phyloP scores from a whole-genome alignment of 2,329 filamentous ascomycete genomes.

The Lasiodiplodia citricola region DNA sequence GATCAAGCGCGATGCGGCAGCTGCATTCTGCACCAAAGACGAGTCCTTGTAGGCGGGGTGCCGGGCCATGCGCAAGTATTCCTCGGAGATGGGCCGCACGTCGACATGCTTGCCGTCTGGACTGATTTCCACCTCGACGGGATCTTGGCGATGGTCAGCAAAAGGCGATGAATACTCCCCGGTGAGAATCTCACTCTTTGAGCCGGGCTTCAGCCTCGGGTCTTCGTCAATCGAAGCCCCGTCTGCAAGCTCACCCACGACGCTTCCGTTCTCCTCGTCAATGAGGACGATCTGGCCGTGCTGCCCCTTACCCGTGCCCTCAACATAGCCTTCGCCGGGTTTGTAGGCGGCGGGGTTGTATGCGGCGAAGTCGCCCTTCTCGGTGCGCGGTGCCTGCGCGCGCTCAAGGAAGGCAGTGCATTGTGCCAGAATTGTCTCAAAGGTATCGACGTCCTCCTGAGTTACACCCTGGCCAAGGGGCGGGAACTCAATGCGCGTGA shows the following conservation, averaged over 20 bases:
- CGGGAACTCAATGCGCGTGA: conserved; percentile 92
- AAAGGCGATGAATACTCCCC: conserved; percentile 19
- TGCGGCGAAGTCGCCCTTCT: conserved; percentile 38
- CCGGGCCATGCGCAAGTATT: conserved; percentile 76
- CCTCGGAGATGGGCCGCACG: conserved; percentile 69
- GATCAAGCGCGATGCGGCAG: conserved; percentile 86
- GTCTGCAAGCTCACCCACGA: conserved; percentile 88
- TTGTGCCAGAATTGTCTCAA: conserved; percentile 97
- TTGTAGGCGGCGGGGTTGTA: conserved; percentile 86
- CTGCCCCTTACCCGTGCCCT: conserved; percentile 41
- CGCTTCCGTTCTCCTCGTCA: conserved; percentile 94
- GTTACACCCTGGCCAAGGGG: conserved; percentile 72
- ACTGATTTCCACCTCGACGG: conserved; percentile 79
- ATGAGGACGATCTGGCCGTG: conserved; percentile 85
- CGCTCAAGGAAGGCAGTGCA: conserved; percentile 95
- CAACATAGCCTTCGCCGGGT: conserved; percentile 77
- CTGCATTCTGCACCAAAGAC: conserved; percentile 82
- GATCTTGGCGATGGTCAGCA: conserved; percentile 59
- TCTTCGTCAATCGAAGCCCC: conserved; percentile 82
- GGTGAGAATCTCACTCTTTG: conserved; percentile 71
- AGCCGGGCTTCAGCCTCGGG: conserved; percentile 76
- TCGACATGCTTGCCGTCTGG: conserved; percentile 70
- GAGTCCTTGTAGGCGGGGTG: conserved; percentile 94
- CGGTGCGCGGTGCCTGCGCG: conserved; percentile 64
- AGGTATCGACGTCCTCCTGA: conserved; percentile 93